phyloP scores from a whole-genome alignment of 371 early-diverging fungal species.

The Mucor indicus region DNA sequence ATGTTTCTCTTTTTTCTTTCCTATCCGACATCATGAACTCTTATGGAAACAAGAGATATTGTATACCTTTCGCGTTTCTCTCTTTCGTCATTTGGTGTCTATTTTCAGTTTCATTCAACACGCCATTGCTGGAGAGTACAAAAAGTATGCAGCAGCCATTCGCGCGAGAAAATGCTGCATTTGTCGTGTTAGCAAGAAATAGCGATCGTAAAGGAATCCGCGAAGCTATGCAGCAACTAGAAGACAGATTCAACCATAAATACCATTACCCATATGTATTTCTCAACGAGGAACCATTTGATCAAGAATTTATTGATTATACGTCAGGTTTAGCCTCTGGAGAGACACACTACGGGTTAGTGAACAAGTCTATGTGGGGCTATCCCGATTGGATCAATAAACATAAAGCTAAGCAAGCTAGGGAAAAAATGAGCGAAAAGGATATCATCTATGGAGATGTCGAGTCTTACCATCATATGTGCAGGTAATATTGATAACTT shows the following conservation, averaged over 20 bases:
- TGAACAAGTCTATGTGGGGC: slow-evolving; percentile 67
- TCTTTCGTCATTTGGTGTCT: no score
- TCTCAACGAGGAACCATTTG: slow-evolving; percentile 76
- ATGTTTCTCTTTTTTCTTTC: no score
- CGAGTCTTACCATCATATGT: slow-evolving; percentile 91
- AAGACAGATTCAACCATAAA: slow-evolving; percentile 76
- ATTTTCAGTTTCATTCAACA: no score
- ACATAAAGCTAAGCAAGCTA: slow-evolving; percentile 47
- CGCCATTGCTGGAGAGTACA: no score
- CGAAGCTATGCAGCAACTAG: slow-evolving; percentile 67
- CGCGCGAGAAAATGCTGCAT: slow-evolving; percentile 52
- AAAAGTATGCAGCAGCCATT: no score
- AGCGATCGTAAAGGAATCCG: slow-evolving; percentile 67
- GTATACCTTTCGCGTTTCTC: no score
- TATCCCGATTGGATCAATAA: slow-evolving; percentile 78
- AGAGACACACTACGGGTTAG: slow-evolving; percentile 34
- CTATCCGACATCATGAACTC: no score
- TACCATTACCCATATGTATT: slow-evolving; percentile 87
- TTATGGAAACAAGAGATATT: no score
- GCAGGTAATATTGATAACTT: slow-evolving; percentile 54
- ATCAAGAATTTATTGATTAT: slow-evolving; percentile 62
- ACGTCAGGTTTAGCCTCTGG: slow-evolving; percentile 41
- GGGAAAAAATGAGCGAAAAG: slow-evolving; percentile 53
- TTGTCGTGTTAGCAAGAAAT: slow-evolving; percentile 68
- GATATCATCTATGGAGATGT: slow-evolving; percentile 78